Conservation (phyloP, 2,329 filamentous ascomycete species). For the Beauveria rudraprayagi region DNA sequence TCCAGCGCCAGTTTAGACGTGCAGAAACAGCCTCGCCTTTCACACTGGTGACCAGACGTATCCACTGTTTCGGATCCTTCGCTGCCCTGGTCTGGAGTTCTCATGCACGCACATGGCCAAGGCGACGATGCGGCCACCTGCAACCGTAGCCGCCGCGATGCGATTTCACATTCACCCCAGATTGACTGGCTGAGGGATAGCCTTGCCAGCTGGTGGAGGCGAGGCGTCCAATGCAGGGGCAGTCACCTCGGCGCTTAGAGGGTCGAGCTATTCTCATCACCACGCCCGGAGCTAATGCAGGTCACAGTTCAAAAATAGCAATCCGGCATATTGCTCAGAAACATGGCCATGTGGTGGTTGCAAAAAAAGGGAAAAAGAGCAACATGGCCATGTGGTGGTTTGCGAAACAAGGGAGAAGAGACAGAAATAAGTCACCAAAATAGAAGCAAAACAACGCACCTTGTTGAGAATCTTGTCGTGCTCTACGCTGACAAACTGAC, state of each 20-base stretch:
- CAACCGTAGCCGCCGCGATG: conserved; percentile 8
- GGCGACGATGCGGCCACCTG: conserved; percentile 6
- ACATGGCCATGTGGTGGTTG: neutral
- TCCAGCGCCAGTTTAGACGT: neutral
- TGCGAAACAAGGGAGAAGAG: conserved; percentile 2
- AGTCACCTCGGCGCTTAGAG: conserved; percentile 4
- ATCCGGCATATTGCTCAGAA: neutral
- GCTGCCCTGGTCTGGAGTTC: neutral
- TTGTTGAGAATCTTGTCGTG: conserved; percentile 82
- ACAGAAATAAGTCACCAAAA: conserved; percentile 9
- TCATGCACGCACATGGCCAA: neutral
- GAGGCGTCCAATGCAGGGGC: conserved; percentile 6
- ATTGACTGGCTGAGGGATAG: neutral
- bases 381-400: neutral
- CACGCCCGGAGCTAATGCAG: conserved; percentile 8
- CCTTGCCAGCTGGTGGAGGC: neutral
- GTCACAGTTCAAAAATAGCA: conserved; percentile 5
- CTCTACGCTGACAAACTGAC: conserved; percentile 79
- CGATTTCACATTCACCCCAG: neutral
- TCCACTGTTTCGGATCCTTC: conserved; percentile 5
- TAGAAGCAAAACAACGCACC: conserved; percentile 36
- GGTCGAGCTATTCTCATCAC: neutral
- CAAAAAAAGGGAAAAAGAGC: conserved; percentile 6
- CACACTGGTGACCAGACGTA: neutral
- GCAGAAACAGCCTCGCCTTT: neutral